Base-by-base conservation (phyloP, 2,329 filamentous ascomycete genomes). In the Fusarium foetens region DNA sequence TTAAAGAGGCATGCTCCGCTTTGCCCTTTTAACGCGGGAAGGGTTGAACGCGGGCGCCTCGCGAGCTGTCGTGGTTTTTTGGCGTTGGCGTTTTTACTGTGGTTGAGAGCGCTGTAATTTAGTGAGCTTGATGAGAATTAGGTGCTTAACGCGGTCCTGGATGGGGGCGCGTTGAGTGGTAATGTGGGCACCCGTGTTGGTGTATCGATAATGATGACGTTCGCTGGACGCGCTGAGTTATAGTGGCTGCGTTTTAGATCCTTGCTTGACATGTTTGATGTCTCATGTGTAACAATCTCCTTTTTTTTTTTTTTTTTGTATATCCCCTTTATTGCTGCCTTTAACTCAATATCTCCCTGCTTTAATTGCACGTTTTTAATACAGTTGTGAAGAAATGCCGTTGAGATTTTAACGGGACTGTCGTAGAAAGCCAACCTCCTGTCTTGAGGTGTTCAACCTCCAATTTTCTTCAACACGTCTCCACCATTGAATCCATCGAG, bases 1-100 rank as follows among this genome's bases (percentile, higher is more conserved):
- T 73, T 73, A 73, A 71, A 74, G 53, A 72, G 71, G 55, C 66
- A 67, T 63, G 61, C 55, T 61, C 54, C 41, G 51, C 53, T 68
- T 45, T 42, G 42, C 23, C 21, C n/a, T 25, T 49, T 57, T 53
- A 72, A 72, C 70, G 70, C 70, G 70, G 70, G 61, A 65, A 55
- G 57, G 66, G 58, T 33, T 16, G 66, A 49, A 51, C 62, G 35
- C 29, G 45, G 41, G 51, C 38, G 23, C 66, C 39, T 42, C 54
- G 59, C 62, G 66, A 55, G 70, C 60, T 25, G 54, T 66, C 67
- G 70, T 68, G 70, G 57, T 43, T 61, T 70, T 65, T 67, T 69
- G 66, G 66, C 66, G 63, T 70, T 66, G 66, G 67, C 66, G 69
- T 66, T 66, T 58, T 25, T 68, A 36, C 38, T 71, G 70, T 9